These are phyloP conservation scores for Marvania coccoides DNA, from an alignment of 139 green algal species.

Conservation along the genomic window DNA sequence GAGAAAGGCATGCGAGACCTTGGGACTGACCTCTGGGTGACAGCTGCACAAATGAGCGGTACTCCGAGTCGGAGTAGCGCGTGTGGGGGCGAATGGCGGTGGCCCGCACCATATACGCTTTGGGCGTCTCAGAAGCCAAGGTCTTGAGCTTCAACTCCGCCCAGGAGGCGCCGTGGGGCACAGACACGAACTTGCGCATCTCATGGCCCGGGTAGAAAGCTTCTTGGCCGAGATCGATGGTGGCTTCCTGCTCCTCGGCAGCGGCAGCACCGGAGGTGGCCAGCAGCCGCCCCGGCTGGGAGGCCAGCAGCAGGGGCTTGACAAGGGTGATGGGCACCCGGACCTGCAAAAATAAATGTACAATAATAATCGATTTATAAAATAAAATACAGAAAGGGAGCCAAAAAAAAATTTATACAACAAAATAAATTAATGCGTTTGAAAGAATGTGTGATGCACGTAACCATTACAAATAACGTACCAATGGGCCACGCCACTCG, in stretches of 20 bases:
- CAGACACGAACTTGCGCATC: slow-evolving; percentile 57
- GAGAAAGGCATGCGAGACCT: neutral
- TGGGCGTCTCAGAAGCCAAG: slow-evolving; percentile 33
- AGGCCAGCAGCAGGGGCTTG: slow-evolving; percentile 26
- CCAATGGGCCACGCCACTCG: slow-evolving; percentile 62
- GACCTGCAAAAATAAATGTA: no score
- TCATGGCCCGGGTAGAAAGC: slow-evolving; percentile 40
- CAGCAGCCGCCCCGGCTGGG: neutral
- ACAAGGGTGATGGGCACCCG: slow-evolving; percentile 72
- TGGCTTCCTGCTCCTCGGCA: neutral
- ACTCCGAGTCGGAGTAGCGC: slow-evolving; percentile 56
- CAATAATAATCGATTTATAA: no score
- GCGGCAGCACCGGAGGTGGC: neutral
- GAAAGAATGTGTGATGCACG: no score
- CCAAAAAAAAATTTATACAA: no score
- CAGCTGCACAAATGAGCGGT: slow-evolving; percentile 26
- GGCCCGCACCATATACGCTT: slow-evolving; percentile 42
- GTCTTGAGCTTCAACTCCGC: slow-evolving; percentile 57
- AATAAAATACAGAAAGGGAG: no score
- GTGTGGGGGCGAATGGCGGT: slow-evolving; percentile 53
- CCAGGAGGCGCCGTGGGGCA: slow-evolving; percentile 75
- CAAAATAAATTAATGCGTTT: no score
- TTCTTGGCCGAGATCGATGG: neutral
- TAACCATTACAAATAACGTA: no score
- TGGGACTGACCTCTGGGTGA: neutral